Evolutionary conservation across 169 alveolate species (phyloP).

Genomic region (Plasmodium reichenowi): DNA sequence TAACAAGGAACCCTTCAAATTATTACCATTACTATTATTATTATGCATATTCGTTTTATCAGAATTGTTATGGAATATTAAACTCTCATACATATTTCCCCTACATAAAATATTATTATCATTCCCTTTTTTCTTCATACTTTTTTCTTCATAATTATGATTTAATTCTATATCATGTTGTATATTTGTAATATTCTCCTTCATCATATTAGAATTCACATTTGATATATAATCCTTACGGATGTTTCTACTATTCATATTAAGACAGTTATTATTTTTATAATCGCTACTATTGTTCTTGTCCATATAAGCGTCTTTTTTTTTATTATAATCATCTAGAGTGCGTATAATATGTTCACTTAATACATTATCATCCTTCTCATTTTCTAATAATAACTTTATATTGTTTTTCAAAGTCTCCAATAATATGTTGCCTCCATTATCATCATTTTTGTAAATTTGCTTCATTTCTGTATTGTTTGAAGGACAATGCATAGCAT

Average conservation of each 20-base stretch:
- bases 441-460: not conserved
- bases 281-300: not conserved
- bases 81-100: no score
- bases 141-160: no score
- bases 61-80: not conserved
- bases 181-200: no score
- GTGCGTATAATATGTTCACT: constrained; percentile 30
- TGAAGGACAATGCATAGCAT: no score
- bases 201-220: not conserved
- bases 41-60: not conserved
- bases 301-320: not conserved
- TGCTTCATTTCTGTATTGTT: not conserved
- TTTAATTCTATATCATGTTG: no score
- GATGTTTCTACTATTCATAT: not conserved
- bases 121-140: no score
- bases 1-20: no score
- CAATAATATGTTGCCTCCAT: not conserved
- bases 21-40: not conserved
- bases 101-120: no score
- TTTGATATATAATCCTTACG: not conserved
- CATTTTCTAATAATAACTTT: constrained; percentile 25
- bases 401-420: constrained; percentile 33
- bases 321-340: constrained; percentile 31
- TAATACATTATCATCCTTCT: constrained; percentile 13
- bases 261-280: not conserved